Percentiles rank a stretch among this genome's conserved stretches.
Evolutionary conservation across 352 stramenopile species (phyloP).

Genomic region (Globisporangium parvum): DNA sequence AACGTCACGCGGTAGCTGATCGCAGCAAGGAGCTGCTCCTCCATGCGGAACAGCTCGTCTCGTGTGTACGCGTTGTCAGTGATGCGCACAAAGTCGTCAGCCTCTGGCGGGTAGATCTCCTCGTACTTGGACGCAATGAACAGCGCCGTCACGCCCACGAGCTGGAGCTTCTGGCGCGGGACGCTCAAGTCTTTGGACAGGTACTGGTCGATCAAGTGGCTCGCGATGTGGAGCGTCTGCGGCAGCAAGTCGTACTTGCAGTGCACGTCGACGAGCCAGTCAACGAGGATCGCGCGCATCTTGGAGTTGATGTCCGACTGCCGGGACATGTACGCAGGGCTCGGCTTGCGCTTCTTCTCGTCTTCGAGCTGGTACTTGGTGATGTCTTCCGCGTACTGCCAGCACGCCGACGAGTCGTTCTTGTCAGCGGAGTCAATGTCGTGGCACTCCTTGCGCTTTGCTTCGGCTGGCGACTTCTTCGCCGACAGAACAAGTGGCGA

Average conservation of each 20-base stretch:
- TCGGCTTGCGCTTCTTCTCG: constrained; percentile 63
- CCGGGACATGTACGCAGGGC: constrained; percentile 65
- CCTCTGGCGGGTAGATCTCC: constrained; percentile 94
- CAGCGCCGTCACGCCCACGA: constrained; percentile 95
- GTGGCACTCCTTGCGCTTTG: constrained; percentile 27
- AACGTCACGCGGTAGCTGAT: constrained; percentile 79
- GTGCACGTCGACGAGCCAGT: constrained; percentile 97
- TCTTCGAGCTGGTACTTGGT: constrained; percentile 69
- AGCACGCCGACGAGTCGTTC: constrained; percentile 49
- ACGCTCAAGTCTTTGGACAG: constrained; percentile 69
- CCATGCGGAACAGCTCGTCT: constrained; percentile 78
- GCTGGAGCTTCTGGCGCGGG: constrained; percentile 87
- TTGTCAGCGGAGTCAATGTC: constrained; percentile 80
- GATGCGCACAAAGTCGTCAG: constrained; percentile 95
- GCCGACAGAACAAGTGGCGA: constrained; percentile 15
- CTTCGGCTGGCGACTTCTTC: constrained; percentile 7
- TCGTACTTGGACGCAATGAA: constrained; percentile 98
- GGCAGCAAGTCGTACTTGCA: constrained; percentile 76
- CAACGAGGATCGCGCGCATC: constrained; percentile 98
- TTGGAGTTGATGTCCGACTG: constrained; percentile 98
- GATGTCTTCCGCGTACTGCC: constrained; percentile 82
- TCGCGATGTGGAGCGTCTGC: constrained; percentile 82
- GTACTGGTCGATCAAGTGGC: constrained; percentile 78
- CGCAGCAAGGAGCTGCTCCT: constrained; percentile 65
- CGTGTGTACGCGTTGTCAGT: constrained; percentile 94